Evolutionary conservation across 1,284 basidiomycete genomes (phyloP).

Genomic region (Marasmius fiardii): DNA sequence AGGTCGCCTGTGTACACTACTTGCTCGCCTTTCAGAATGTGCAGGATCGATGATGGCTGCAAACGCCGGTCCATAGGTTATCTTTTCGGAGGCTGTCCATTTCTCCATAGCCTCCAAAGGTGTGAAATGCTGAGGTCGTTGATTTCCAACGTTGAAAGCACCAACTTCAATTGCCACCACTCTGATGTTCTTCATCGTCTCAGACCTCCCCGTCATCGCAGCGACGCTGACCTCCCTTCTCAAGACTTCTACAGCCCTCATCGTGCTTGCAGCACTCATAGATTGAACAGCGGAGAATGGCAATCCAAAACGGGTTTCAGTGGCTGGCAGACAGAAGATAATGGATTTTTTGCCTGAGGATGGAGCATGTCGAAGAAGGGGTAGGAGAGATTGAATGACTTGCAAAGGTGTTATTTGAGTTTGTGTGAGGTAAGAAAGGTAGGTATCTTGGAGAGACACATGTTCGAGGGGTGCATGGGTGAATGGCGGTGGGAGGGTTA

Average conservation of each 20-base stretch:
- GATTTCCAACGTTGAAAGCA: constrained; percentile 39
- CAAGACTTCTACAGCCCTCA: constrained; percentile 67
- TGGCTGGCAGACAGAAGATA: constrained; percentile 67
- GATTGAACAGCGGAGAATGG: constrained; percentile 65
- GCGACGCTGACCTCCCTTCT: constrained; percentile 64
- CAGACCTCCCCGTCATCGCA: constrained; percentile 45
- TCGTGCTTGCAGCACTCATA: constrained; percentile 69
- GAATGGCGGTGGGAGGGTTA: constrained; percentile 50
- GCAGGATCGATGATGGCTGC: constrained; percentile 40
- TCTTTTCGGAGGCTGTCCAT: constrained; percentile 70
- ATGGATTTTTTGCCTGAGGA: constrained; percentile 57
- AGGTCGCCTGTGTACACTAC: constrained; percentile 44
- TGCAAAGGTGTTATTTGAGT: constrained; percentile 75
- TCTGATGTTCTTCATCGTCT: constrained; percentile 58
- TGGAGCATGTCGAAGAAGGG: constrained; percentile 63
- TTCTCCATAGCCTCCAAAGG: constrained; percentile 50
- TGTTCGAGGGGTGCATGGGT: constrained; percentile 65
- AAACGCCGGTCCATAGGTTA: constrained; percentile 67
- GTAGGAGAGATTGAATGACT: constrained; percentile 71
- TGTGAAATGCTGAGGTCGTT: constrained; percentile 27
- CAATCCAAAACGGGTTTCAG: constrained; percentile 65
- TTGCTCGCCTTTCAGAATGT: constrained; percentile 29
- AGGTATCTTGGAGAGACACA: constrained; percentile 57
- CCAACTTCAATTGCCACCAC: constrained; percentile 70
- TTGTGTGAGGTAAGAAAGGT: constrained; percentile 64